Conservation (phyloP, 495 filamentous ascomycete species). For the Clavariopsis aquatica region DNA sequence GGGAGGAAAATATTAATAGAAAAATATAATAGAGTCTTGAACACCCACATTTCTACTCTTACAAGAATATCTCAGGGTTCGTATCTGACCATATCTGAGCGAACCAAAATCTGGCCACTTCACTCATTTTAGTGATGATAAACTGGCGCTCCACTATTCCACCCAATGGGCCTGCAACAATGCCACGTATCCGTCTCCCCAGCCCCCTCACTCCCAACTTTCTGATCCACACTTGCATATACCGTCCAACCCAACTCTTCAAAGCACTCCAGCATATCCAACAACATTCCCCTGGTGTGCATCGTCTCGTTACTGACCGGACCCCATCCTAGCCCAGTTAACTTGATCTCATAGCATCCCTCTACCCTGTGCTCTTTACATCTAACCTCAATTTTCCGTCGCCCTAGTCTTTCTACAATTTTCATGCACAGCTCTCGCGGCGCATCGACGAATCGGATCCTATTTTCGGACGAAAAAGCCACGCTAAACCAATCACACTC, state of each 20-base stretch:
- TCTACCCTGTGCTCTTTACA: slow-evolving; percentile 4
- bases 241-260: slow-evolving; percentile 15
- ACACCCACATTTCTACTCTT: too few relatives aligned
- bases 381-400: not conserved
- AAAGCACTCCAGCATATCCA: slow-evolving; percentile 7
- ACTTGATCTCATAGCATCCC: slow-evolving; percentile 15
- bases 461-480: not conserved
- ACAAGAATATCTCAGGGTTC: too few relatives aligned
- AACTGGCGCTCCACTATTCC: slow-evolving; percentile 7
- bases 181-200: slow-evolving; percentile 14
- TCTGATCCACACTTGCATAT: slow-evolving; percentile 9
- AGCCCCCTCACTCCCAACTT: not conserved
- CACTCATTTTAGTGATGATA: slow-evolving; percentile 9
- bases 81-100: too few relatives aligned
- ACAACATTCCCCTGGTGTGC: slow-evolving; percentile 1
- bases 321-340: slow-evolving; percentile 1
- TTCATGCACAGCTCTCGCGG: not conserved
- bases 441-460: slow-evolving; percentile 12
- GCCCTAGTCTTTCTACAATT: slow-evolving; percentile 5
- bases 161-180: slow-evolving; percentile 19
- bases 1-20: too few relatives aligned
- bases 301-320: not conserved
- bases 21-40: not conserved
- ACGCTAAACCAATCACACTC: slow-evolving; percentile 3
- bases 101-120: too few relatives aligned